phyloP scores from a whole-genome alignment of 495 filamentous ascomycete species.

The Penicillium pancosmium region DNA sequence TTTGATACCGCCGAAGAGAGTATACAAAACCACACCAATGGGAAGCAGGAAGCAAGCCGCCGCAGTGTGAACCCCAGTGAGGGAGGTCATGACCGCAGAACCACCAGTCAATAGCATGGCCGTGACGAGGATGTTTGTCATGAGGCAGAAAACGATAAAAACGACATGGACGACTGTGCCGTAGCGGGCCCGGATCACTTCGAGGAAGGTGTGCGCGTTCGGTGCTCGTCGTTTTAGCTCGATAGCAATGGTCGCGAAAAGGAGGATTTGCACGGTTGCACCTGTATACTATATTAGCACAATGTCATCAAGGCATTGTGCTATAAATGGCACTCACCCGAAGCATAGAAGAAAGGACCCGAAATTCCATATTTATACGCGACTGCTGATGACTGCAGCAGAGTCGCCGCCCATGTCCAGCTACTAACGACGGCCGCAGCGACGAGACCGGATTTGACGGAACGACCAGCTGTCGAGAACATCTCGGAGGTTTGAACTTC shows the following conservation, averaged over 20 bases:
- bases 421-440: conserved; percentile 92
- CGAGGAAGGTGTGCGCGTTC: conserved; percentile 86
- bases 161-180: conserved; percentile 69
- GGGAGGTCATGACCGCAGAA: conserved; percentile 77
- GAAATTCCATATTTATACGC: conserved; percentile 93
- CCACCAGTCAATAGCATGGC: conserved; percentile 94
- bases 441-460: conserved; percentile 94
- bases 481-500: conserved; percentile 96
- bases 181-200: conserved; percentile 66
- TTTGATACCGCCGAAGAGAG: conserved; percentile 79
- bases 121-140: conserved; percentile 84
- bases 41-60: conserved; percentile 92
- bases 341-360: conserved; percentile 89
- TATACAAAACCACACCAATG: conserved; percentile 81
- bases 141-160: conserved; percentile 79
- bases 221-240: conserved; percentile 87
- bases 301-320: too few relatives aligned
- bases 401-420: conserved; percentile 80
- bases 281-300: conserved; percentile 27
- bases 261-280: conserved; percentile 66
- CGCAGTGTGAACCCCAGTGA: conserved; percentile 85
- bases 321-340: conserved; percentile 33
- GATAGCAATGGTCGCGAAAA: conserved; percentile 93
- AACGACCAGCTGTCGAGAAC: conserved; percentile 93
- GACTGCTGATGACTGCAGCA: conserved; percentile 78